Percentiles rank a stretch among this genome's conserved stretches.
phyloP scores from a whole-genome alignment of 2,329 filamentous ascomycete species.

The Escovopsis sp. region DNA sequence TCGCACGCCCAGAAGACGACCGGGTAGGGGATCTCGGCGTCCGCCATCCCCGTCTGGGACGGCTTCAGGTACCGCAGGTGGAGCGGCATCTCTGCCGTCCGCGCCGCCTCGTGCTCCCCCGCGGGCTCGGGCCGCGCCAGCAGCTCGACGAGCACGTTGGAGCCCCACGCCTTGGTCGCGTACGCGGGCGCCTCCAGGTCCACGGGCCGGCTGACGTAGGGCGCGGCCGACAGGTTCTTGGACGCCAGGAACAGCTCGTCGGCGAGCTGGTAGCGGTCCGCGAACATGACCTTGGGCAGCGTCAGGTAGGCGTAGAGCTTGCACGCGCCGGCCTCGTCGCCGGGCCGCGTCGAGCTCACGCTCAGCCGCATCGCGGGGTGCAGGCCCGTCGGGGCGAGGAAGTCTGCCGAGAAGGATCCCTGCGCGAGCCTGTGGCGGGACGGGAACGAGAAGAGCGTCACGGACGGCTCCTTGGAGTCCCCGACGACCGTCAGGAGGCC shows the following conservation, averaged over 20 bases:
- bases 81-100: constrained; percentile 60
- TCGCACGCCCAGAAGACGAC: constrained; percentile 83
- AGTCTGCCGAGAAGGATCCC: constrained; percentile 45
- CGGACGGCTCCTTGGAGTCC: constrained; percentile 54
- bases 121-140: constrained; percentile 30
- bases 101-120: constrained; percentile 24
- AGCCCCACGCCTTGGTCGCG: constrained; percentile 63
- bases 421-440: constrained; percentile 54
- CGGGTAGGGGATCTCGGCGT: constrained; percentile 59
- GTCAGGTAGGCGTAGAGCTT: constrained; percentile 68
- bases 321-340: constrained; percentile 45
- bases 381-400: constrained; percentile 60
- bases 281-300: constrained; percentile 66
- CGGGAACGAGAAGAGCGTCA: constrained; percentile 71
- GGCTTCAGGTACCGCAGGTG: constrained; percentile 74
- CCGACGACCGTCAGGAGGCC: constrained; percentile 70
- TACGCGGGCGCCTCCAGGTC: constrained; percentile 88
- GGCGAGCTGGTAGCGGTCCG: constrained; percentile 72
- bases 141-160: constrained; percentile 60
- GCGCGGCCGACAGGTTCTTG: constrained; percentile 59
- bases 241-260: constrained; percentile 65
- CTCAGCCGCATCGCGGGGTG: constrained; percentile 66
- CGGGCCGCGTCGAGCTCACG: constrained; percentile 38
- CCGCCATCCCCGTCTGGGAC: constrained; percentile 34
- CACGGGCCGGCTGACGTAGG: constrained; percentile 57